Evolutionary conservation across 768 basidiomycete species (phyloP), one percentile per base, ranked within the genome.

Genomic region (Psilocybe cyanescens): DNA sequence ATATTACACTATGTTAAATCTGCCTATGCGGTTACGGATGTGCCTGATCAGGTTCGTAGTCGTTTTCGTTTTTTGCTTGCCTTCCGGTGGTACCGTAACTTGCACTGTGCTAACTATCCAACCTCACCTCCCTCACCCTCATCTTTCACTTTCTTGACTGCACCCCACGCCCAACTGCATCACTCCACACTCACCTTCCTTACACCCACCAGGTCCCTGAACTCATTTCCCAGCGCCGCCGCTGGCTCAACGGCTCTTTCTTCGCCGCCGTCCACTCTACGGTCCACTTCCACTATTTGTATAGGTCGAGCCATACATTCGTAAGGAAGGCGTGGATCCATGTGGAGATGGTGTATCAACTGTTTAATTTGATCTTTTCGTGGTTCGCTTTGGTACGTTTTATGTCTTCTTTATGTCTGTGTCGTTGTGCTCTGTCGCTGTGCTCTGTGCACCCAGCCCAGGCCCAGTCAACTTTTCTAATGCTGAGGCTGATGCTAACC

Each of bases 211-310:
- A 90, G 85, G 88, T 97, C 16, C 94, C 97, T 0, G 97, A 98
- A 72, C 77, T 99, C 62, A 94, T 99, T 68, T 93, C 93, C 0
- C 97, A 99, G 71, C 90, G 97, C 54, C 85, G 97, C 39, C 89
- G 96, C 44, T 99, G 97, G 97, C 83, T 99, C 29, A 98, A 98
- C 73, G 95, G 97, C 12, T 96, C 94, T 3, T 99, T 99, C 87
- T 99, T 99, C 75, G 97, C 96, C 8, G 94, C 92, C 0, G 87
- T 99, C 14, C 95, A 99, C 77, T 89, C 90, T 59, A 91, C 88
- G 3, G 82, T 95, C 65, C 94, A 99, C 72, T 99, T 99, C 75
- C 89, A 92, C 65, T 98, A 98, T 71, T 86, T 99, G 44, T 99
- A 99, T 73, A 87, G 97, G 28, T 94, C 91, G 8, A 89, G 92